These are phyloP conservation scores for Ustilago nuda DNA, from an alignment of 1,284 basidiomycete genomes.

Conservation along the genomic window DNA sequence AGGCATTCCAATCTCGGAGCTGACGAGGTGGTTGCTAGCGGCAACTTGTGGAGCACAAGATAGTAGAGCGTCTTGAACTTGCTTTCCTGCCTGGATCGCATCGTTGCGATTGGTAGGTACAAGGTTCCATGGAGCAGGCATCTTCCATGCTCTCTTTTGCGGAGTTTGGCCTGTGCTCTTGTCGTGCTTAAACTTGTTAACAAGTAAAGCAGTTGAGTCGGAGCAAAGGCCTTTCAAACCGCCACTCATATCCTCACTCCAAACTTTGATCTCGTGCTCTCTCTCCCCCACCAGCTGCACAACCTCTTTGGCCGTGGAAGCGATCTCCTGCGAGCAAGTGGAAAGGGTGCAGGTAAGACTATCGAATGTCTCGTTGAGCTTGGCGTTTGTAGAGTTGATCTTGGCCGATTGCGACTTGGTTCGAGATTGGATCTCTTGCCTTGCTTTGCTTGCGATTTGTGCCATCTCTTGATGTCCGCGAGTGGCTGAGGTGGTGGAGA, in stretches of 20 bases:
- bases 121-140: conserved; percentile 43
- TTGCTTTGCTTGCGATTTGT: conserved; percentile 8
- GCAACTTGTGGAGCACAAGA: neutral
- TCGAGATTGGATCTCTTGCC: conserved; percentile 29
- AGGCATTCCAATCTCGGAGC: conserved; percentile 12
- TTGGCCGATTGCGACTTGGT: conserved; percentile 40
- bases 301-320: conserved; percentile 5
- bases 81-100: conserved; percentile 48
- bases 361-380: conserved; percentile 40
- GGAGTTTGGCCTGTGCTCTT: conserved; percentile 58
- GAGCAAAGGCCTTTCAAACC: conserved; percentile 18
- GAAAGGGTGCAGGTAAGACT: conserved; percentile 11
- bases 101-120: conserved; percentile 47
- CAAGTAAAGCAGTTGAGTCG: conserved; percentile 32
- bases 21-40: conserved; percentile 9
- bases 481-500: conserved; percentile 8
- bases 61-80: conserved; percentile 18
- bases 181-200: conserved; percentile 30
- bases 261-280: conserved; percentile 8
- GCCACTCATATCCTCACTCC: conserved; percentile 17
- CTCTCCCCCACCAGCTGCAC: conserved; percentile 10
- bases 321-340: conserved; percentile 12
- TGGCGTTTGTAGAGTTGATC: conserved; percentile 39
- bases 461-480: conserved; percentile 19
- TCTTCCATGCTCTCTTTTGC: conserved; percentile 46